Percentiles rank a stretch among this genome's conserved stretches.
Conservation (phyloP, 805 yeast species). For the Tetrapisispora arboricola region DNA sequence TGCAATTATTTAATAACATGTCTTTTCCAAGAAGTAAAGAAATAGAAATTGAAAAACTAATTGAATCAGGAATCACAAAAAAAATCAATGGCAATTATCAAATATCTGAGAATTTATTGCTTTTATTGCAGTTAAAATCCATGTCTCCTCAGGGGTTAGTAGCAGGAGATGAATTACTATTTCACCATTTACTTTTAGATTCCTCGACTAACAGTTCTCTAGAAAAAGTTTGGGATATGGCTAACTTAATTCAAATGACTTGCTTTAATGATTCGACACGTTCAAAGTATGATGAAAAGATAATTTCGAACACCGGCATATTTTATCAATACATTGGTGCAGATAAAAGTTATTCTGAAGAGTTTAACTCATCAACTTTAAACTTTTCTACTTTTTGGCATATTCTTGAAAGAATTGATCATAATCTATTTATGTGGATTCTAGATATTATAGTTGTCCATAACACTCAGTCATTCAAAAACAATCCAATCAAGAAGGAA, state of each 20-base stretch:
- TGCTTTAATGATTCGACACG: constrained; percentile 21
- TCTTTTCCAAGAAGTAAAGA: constrained; percentile 25
- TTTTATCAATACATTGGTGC: constrained; percentile 23
- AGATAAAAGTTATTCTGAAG: constrained; percentile 23
- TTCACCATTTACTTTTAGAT: constrained; percentile 21
- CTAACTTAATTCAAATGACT: constrained; percentile 20
- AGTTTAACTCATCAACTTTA: constrained; percentile 17
- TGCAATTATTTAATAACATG: constrained; percentile 22
- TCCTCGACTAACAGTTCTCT: constrained; percentile 6
- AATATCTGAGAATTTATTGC: constrained; percentile 14
- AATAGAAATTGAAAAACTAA: constrained; percentile 18
- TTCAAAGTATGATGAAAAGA: constrained; percentile 21
- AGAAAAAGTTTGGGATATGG: constrained; percentile 24
- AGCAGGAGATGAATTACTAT: constrained; percentile 27
- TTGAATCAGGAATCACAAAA: constrained; percentile 10
- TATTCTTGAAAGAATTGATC: constrained; percentile 22
- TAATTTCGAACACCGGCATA: constrained; percentile 23
- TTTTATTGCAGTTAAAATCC: constrained; percentile 27
- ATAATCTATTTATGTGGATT: constrained; percentile 25
- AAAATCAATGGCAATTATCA: constrained; percentile 6
- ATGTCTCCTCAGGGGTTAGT: constrained; percentile 29
- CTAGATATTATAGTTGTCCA: constrained; percentile 22
- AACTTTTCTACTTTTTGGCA: constrained; percentile 26
- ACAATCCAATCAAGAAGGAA: constrained; percentile 19
- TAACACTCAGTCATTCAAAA: constrained; percentile 29